Evolutionary conservation across 768 basidiomycete genomes (phyloP).

Genomic region (Lentinus brumalis): DNA sequence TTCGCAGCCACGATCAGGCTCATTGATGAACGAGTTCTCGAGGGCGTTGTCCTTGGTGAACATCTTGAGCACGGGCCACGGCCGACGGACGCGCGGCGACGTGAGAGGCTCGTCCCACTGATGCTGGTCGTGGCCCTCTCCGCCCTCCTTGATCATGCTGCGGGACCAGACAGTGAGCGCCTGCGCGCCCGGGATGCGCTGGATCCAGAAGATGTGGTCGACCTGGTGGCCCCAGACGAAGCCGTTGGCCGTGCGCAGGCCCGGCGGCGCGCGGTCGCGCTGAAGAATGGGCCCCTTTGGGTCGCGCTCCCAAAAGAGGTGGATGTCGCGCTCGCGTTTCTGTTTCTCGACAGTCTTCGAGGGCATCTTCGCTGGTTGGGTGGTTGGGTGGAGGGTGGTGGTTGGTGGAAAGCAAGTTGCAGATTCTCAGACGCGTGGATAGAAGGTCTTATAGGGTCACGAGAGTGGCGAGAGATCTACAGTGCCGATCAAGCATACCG

Average conservation of each 20-base stretch:
- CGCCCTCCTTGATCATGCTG: slow-evolving; percentile 36
- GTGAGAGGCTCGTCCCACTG: slow-evolving; percentile 21
- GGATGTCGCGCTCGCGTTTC: slow-evolving; percentile 14
- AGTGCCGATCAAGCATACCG: neutral
- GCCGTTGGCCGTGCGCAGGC: slow-evolving; percentile 22
- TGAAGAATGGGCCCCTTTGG: slow-evolving; percentile 17
- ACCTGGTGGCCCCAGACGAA: slow-evolving; percentile 18
- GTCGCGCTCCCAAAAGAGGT: slow-evolving; percentile 21
- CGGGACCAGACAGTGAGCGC: slow-evolving; percentile 36
- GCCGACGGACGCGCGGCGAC: slow-evolving; percentile 23
- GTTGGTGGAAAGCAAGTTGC: neutral
- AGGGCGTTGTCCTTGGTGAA: neutral
- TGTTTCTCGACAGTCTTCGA: neutral
- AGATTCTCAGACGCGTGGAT: neutral
- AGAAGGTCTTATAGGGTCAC: neutral
- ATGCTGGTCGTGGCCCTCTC: slow-evolving; percentile 31
- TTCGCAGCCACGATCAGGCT: slow-evolving; percentile 23
- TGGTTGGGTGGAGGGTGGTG: neutral
- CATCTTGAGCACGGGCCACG: slow-evolving; percentile 27
- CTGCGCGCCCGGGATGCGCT: slow-evolving; percentile 14
- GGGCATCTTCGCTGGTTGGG: neutral
- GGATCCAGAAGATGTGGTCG: slow-evolving; percentile 16
- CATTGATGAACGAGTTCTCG: slow-evolving; percentile 8
- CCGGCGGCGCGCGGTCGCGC: slow-evolving; percentile 5
- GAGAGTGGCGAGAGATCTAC: neutral